These are phyloP conservation scores for Trichoderma sp. DNA, from an alignment of 2,329 filamentous ascomycete species.

Conservation along the genomic window DNA sequence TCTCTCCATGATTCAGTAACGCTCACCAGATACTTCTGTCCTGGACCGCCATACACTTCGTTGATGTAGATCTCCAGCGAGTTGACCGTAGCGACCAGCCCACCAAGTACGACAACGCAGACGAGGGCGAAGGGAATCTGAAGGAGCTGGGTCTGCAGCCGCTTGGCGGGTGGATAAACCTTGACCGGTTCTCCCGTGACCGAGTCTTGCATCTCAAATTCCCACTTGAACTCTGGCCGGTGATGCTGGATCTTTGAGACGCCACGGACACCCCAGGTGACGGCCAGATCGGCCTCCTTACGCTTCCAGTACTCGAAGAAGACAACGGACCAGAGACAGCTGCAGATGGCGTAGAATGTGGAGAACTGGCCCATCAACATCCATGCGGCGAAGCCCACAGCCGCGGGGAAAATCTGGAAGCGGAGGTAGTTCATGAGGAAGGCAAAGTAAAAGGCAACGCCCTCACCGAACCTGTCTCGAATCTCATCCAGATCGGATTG, in stretches of 20 bases:
- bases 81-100: constrained; percentile 83
- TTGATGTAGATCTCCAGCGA: constrained; percentile 94
- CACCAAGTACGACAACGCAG: constrained; percentile 72
- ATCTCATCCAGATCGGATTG: constrained; percentile 71
- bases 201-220: constrained; percentile 74
- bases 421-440: constrained; percentile 90
- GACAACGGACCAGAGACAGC: constrained; percentile 81
- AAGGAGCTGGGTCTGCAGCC: constrained; percentile 74
- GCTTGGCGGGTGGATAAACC: constrained; percentile 74
- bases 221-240: constrained; percentile 76
- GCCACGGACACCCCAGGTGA: constrained; percentile 85
- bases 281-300: constrained; percentile 81
- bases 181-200: constrained; percentile 78
- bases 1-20: neutral
- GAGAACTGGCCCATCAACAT: constrained; percentile 84
- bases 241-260: constrained; percentile 80
- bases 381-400: constrained; percentile 76
- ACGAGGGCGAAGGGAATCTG: constrained; percentile 82
- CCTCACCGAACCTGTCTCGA: constrained; percentile 75
- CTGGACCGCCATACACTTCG: constrained; percentile 86
- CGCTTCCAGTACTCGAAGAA: constrained; percentile 98
- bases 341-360: constrained; percentile 74
- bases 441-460: constrained; percentile 92
- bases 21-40: constrained; percentile 79
- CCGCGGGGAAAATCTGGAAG: constrained; percentile 80